Base-by-base conservation (phyloP, 345 rosid species). In the Stellera chamaejasme region DNA sequence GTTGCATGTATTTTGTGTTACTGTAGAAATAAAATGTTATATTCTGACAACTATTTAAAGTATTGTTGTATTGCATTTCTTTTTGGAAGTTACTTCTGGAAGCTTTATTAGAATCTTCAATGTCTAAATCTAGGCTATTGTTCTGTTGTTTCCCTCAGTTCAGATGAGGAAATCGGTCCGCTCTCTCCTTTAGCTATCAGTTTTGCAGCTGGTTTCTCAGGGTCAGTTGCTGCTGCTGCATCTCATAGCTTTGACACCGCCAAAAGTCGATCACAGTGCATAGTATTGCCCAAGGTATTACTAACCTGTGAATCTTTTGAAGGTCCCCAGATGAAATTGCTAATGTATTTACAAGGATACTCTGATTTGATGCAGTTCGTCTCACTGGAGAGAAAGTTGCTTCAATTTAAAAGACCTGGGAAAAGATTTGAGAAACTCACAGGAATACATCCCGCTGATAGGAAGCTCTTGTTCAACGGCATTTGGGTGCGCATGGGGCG, bases 201-300 rank as follows among this genome's bases (percentile, higher is more conserved):
- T 62, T 59, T 84, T 59, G 89, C 94, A 0, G 97, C 97, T 63
- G 96, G 91, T 15, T 62, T 89, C 64, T 89, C 97, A 0, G 91
- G 97, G 66, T 69, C 80, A 27, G 13, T 83, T 60, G 99, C 89
- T 65, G 96, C 97, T 59, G 97, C 91, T 47, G 91, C 84, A 63
- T 93, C 99, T 54, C 99, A 89, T 60, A 69, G 86, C 77, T 86
- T 93, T 59, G 99, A 89, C 74, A 93, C 97, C 16, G 85, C 96
- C 10, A 86, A 75, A 73, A 72, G 75, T 64, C 82, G 99, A 46
- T 73, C 91, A n/a, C 90, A 81, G 58, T 87, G 92, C 70, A 74
- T 66, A 13, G 94, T 93, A 75, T 62, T 86, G 66, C 99, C 99
- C 55, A 89, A 83, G 96, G 96, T 89, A 63, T 14, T 56, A 19